phyloP scores from a whole-genome alignment of 768 basidiomycete genomes.

The Pleurotus salmoneostramineus region DNA sequence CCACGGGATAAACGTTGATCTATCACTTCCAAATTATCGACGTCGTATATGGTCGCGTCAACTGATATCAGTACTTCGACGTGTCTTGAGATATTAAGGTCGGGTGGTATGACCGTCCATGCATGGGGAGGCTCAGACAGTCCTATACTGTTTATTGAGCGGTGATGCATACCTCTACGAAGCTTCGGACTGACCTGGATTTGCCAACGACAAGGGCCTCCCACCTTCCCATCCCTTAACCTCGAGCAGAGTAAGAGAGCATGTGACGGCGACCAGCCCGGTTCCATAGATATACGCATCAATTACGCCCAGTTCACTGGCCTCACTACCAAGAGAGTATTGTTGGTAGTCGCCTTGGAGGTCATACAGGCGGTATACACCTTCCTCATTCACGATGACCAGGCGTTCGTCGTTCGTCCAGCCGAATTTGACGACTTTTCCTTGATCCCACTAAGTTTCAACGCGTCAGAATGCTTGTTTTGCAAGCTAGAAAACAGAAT shows the following conservation, averaged over 20 bases:
- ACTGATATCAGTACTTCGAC: slow-evolving; percentile 86
- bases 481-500: slow-evolving; percentile 11
- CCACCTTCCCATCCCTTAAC: slow-evolving; percentile 87
- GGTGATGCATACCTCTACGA: background rate
- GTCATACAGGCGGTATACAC: slow-evolving; percentile 87
- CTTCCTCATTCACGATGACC: slow-evolving; percentile 87
- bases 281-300: slow-evolving; percentile 84
- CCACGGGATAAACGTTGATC: slow-evolving; percentile 89
- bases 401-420: slow-evolving; percentile 84
- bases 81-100: slow-evolving; percentile 84
- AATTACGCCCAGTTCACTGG: slow-evolving; percentile 75
- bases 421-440: slow-evolving; percentile 76
- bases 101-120: slow-evolving; percentile 90
- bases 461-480: too few relatives aligned
- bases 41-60: slow-evolving; percentile 72
- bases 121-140: slow-evolving; percentile 76
- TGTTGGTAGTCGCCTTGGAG: slow-evolving; percentile 84
- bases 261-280: slow-evolving; percentile 84
- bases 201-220: slow-evolving; percentile 68
- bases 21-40: slow-evolving; percentile 85
- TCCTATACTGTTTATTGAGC: slow-evolving; percentile 33
- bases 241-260: slow-evolving; percentile 72
- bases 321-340: slow-evolving; percentile 79
- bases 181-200: slow-evolving; percentile 52
- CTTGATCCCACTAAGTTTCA: slow-evolving; percentile 78